These are phyloP conservation scores for Amanita polypyramis DNA, from an alignment of 768 basidiomycete genomes.

Conservation along the genomic window DNA sequence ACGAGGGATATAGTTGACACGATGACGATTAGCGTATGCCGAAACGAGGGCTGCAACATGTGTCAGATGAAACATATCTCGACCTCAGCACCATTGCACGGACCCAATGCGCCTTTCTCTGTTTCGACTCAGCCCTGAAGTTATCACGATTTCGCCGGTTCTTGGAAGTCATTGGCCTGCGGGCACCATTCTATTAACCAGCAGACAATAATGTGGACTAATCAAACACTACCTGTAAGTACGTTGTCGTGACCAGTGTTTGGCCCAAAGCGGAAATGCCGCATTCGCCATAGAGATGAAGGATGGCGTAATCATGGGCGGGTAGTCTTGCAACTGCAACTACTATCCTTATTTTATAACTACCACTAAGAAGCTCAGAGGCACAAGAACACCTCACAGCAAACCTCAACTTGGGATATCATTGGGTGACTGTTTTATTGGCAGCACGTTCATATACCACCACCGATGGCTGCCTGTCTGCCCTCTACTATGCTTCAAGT, in stretches of 20 bases:
- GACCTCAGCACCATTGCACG: background rate
- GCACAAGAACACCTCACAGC: too few species aligned
- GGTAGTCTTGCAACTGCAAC: too few species aligned
- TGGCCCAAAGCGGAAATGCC: too few species aligned
- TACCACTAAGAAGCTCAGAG: too few species aligned
- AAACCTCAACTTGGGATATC: too few species aligned
- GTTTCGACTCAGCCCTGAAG: background rate
- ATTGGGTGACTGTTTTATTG: too few species aligned
- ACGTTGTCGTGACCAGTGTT: too few species aligned
- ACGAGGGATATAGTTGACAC: background rate
- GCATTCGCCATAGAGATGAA: too few species aligned
- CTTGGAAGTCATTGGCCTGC: background rate
- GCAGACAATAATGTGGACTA: background rate
- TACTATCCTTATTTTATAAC: too few species aligned
- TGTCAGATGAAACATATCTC: background rate
- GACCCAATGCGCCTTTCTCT: background rate
- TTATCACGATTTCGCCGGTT: background rate
- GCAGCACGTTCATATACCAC: too few species aligned
- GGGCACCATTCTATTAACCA: background rate
- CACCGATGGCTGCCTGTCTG: too few species aligned
- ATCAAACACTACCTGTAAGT: background rate
- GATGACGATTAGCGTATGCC: background rate
- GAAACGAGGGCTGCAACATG: background rate
- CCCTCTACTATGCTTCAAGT: constrained; percentile 3
- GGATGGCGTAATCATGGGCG: too few species aligned